Evolutionary conservation across 257 asterid genomes (phyloP).

Genomic region (Petrea volubilis): DNA sequence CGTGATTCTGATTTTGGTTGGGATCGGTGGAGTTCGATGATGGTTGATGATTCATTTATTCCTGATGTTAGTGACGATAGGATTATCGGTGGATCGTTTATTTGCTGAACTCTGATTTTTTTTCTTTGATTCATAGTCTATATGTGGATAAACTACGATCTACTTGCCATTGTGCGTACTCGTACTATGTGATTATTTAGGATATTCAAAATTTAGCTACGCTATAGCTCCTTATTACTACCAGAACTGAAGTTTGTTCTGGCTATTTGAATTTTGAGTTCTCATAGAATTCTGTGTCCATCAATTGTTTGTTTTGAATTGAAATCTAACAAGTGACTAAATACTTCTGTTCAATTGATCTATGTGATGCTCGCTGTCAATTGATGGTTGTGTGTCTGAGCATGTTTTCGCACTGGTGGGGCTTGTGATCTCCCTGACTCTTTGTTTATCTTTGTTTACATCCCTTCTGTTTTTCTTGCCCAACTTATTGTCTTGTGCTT

Average conservation of each 20-base stretch:
- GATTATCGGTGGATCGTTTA: background rate
- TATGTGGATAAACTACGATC: too few relatives aligned
- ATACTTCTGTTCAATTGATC: background rate
- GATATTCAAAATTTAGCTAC: background rate
- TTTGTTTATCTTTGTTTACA: too few relatives aligned
- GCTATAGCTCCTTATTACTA: background rate
- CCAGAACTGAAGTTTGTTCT: background rate
- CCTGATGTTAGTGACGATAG: background rate
- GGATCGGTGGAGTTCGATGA: background rate
- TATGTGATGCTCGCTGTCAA: background rate
- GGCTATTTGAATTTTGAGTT: background rate
- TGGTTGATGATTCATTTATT: too few relatives aligned
- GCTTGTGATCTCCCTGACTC: background rate
- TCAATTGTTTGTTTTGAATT: background rate
- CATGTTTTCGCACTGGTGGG: background rate
- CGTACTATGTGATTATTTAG: background rate
- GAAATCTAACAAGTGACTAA: background rate
- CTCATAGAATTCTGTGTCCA: background rate
- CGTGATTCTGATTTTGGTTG: background rate
- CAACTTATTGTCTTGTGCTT: background rate
- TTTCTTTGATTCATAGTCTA: background rate
- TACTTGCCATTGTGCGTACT: too few relatives aligned
- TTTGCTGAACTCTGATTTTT: background rate
- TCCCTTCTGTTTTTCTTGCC: background rate
- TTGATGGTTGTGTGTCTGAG: background rate